These are phyloP conservation scores for Lactarius sanguifluus DNA, from an alignment of 768 basidiomycete genomes.

Conservation along the genomic window DNA sequence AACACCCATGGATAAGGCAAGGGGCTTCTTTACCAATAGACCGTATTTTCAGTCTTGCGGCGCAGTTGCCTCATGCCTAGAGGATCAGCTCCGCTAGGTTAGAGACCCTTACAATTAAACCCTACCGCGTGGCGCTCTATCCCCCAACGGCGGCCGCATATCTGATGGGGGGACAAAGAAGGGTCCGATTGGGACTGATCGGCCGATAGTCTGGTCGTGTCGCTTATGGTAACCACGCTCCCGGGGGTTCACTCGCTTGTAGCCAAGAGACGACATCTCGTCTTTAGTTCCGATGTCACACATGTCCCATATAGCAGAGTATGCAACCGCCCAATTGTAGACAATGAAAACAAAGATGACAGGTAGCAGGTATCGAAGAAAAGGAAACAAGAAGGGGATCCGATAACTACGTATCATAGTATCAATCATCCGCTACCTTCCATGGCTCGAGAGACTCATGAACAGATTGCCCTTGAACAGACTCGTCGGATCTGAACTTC, in stretches of 20 bases:
- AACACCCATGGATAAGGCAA: slow-evolving; percentile 15
- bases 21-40: slow-evolving; percentile 13
- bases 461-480: slow-evolving; percentile 30
- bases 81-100: slow-evolving; percentile 20
- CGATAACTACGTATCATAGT: background rate
- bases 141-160: slow-evolving; percentile 13
- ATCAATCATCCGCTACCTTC: slow-evolving; percentile 23
- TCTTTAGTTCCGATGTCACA: slow-evolving; percentile 22
- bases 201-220: slow-evolving; percentile 17
- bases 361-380: slow-evolving; percentile 13
- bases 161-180: slow-evolving; percentile 28
- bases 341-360: slow-evolving; percentile 19
- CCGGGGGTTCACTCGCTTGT: slow-evolving; percentile 6
- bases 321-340: slow-evolving; percentile 2
- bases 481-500: slow-evolving; percentile 25
- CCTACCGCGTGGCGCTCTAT: slow-evolving; percentile 24
- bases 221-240: slow-evolving; percentile 19
- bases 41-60: slow-evolving; percentile 12
- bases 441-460: slow-evolving; percentile 32
- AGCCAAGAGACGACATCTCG: slow-evolving; percentile 22
- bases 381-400: slow-evolving; percentile 16
- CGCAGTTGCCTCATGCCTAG: slow-evolving; percentile 26
- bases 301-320: slow-evolving; percentile 16
- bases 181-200: slow-evolving; percentile 22
- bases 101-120: slow-evolving; percentile 17